Base-by-base conservation (phyloP, 225 moss, liverwort and hornwort species). In the Antitrichia curtipendula region DNA sequence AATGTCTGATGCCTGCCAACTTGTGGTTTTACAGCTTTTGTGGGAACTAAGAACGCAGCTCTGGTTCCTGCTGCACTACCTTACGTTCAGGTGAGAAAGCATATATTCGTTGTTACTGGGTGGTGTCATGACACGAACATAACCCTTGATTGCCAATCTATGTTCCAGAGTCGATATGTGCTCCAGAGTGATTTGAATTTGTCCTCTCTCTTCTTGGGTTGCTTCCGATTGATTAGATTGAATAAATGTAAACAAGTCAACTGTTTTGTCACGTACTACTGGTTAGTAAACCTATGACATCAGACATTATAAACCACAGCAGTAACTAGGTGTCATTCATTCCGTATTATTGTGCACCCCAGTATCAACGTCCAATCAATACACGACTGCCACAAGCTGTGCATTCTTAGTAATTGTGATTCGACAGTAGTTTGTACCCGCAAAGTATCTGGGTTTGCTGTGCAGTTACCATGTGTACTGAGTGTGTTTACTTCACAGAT, bases 1-100 rank as follows among this genome's bases (percentile, higher is more conserved):
- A 85, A 4, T n/a, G 66, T 72, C 73, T 90, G 88, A 90, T 73
- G 73, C 83, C 75, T 78, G 49, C 57, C 27, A 36, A 47, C 75
- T 68, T 85, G 85, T 86, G 59, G 31, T 59, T 80, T 16, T 82
- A 81, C 84, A 93, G 93, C 88, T 72, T 93, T 93, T 86, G 92
- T 93, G 76, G 93, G 93, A 88, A 18, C 86, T 47, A 79, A 92
- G 86, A 93, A 93, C 86, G 86, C 93, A 89, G 92, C 89, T 63
- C 82, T 93, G 84, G 92, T 93, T 82, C 92, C 93, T 86, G 73
- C 93, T 76, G 92, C 92, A 82, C 86, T 93, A 68, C 92, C 93
- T 85, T 93, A 93, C 57, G 93, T 92, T 84, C 93, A 93, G 92
- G 93, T 93, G 80, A 61, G 83, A 61, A 74, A 49, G 72, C 72